These are phyloP conservation scores for Adansonia gregorii DNA, from an alignment of 441 rosid genomes.

Conservation along the genomic window DNA sequence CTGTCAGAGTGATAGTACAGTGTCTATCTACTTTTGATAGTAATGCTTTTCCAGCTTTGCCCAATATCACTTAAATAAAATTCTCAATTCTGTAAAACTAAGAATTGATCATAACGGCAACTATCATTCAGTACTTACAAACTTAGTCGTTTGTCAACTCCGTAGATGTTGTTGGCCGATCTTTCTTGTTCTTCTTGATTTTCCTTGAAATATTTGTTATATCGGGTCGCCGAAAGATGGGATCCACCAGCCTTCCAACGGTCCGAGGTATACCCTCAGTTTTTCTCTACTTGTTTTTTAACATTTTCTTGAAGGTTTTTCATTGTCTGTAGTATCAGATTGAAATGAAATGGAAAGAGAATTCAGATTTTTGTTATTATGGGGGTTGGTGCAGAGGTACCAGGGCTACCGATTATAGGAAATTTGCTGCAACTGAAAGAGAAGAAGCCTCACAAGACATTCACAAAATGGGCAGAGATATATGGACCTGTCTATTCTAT, in stretches of 20 bases:
- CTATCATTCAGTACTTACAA: constrained; percentile 25
- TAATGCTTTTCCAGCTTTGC: too few relatives aligned
- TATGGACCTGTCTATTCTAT: constrained; percentile 87
- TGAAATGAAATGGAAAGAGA: background rate
- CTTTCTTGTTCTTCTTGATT: constrained; percentile 45
- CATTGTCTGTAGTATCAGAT: background rate
- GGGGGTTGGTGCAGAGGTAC: constrained; percentile 57
- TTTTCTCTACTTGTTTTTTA: background rate
- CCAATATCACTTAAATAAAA: too few relatives aligned
- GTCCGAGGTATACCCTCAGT: constrained; percentile 46
- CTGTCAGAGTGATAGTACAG: too few relatives aligned
- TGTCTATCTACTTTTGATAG: too few relatives aligned
- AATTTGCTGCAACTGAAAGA: constrained; percentile 80
- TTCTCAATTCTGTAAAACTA: too few relatives aligned
- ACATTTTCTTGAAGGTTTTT: background rate
- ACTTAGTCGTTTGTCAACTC: constrained; percentile 44
- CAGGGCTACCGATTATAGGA: constrained; percentile 78
- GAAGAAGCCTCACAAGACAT: constrained; percentile 88
- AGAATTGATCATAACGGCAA: constrained; percentile 18
- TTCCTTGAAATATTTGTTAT: constrained; percentile 35
- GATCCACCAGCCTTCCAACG: constrained; percentile 44
- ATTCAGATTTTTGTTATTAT: background rate
- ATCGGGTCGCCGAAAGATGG: constrained; percentile 31
- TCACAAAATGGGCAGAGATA: constrained; percentile 74
- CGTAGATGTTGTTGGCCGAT: constrained; percentile 46